These are phyloP conservation scores for Lophiostoma macrostomum DNA, from an alignment of 495 filamentous ascomycete species.

Conservation along the genomic window DNA sequence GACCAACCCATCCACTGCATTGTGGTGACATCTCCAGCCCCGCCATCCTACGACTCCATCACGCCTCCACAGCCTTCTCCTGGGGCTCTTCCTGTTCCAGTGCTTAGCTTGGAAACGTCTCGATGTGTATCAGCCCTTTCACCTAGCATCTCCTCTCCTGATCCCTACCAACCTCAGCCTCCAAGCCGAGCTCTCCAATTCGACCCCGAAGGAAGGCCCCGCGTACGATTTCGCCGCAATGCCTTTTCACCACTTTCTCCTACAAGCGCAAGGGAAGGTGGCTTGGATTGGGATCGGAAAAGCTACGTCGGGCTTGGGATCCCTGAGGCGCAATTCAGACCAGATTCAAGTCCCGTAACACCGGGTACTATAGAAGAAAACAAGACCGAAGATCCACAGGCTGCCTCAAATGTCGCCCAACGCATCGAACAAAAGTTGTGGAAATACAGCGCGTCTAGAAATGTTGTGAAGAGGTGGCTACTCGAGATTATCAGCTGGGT, in stretches of 20 bases:
- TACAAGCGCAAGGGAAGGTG: background rate
- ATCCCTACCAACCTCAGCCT: background rate
- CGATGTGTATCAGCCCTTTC: background rate
- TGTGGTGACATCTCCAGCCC: background rate
- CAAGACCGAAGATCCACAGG: background rate
- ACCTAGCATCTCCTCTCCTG: too few relatives aligned
- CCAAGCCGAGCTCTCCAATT: background rate
- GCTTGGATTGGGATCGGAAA: background rate
- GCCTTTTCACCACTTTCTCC: constrained; percentile 4
- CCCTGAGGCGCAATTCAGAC: constrained; percentile 1
- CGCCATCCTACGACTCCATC: constrained; percentile 4
- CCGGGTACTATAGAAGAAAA: background rate
- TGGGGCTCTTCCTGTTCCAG: background rate
- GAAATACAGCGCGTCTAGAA: constrained; percentile 13
- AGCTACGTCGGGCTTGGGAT: constrained; percentile 6
- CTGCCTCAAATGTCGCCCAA: constrained; percentile 14
- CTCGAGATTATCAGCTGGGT: constrained; percentile 24
- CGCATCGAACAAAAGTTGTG: constrained; percentile 18
- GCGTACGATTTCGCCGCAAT: constrained; percentile 7
- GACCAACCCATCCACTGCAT: constrained; percentile 14
- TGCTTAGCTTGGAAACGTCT: constrained; percentile 5
- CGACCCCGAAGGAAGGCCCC: background rate
- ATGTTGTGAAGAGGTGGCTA: constrained; percentile 20
- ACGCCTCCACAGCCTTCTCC: background rate
- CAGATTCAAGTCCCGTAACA: constrained; percentile 2